Base-by-base conservation (phyloP, 2,329 filamentous ascomycete genomes). In the Talaromyces sp. region DNA sequence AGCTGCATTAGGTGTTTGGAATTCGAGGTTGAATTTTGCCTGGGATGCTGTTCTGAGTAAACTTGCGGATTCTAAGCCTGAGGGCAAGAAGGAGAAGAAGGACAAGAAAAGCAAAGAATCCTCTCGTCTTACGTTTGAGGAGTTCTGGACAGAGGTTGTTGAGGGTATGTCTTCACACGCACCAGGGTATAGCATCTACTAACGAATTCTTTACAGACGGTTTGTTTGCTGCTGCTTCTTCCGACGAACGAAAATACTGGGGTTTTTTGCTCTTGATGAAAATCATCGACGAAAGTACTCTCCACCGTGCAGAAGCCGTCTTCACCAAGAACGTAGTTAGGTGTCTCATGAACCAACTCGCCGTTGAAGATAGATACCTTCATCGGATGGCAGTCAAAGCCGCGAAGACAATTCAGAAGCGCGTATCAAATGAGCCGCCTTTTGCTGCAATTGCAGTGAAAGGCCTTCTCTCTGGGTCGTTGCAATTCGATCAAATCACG, bases 231-330 rank as follows among this genome's bases (percentile, higher is more conserved):
- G 87, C 89, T 64, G 87, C 86, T 11, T 90, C 93, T 8, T 96
- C 93, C 1, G 88, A 93, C 50, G 92, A 93, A 70, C 90, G 96
- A 64, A 98, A 97, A 77, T 92, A 92, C 72, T 93, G 92, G 77
- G 95, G 95, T 0, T 94, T 98, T 78, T 87, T 93, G 72, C 85
- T 98, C 2, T 92, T 97, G 72, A 88, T 90, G 71, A 91, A 90
- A 72, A 86, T 93, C 70, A 79, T 97, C 3, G 80, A 82, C 37
- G 82, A 79, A 43, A 80, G 80, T 71, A 74, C 86, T 76, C 68
- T 76, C 68, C 68, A 81, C 74, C 64, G 85, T 83, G 70, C 85
- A 80, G 61, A 83, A 76, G 68, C 83, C 9, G 81, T 97, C 0
- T 96, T 98, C 75, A 93, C 91, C 71, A 87, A 89, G 67, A 96